Base-by-base conservation (phyloP, 192 early-diverging fungal species). In the Linnemannia zychae region DNA sequence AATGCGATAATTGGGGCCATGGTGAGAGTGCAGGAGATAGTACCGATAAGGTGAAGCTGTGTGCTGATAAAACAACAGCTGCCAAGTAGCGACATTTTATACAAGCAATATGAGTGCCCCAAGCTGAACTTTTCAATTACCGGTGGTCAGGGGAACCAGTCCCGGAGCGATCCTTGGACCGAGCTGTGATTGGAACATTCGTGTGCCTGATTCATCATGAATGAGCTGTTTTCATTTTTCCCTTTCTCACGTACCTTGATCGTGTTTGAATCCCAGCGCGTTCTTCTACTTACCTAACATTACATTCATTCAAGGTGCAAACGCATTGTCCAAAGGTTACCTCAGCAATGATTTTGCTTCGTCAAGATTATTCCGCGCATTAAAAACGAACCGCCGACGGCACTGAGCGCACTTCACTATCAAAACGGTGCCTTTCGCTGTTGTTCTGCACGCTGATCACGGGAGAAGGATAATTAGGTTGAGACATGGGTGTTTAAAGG, bases 1-100 rank as follows among this genome's bases (percentile, higher is more conserved):
- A 78, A 53, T 7, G 69, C 47, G 52, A 65, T 44, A 40, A 72
- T 17, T 46, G 36, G 60, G 12, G 69, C 52, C 53, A 78, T 78
- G 4, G 4, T 52, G 46, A 50, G 31, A 7, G 16, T 49, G 66
- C 11, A 63, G 22, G 7, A 6, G 53, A 37, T 40, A 0, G 22
- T 17, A 5, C 0, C 22, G 36, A 24, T 12, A 48, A 71, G 0
- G 69, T 46, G 44, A 31, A 46, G 40, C n/a, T 15, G 28, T 60
- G 9, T 12, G 7, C 7, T 60, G 24, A 28, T n/a, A n/a, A n/a
- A 20, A 1, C 57, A 60, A 60, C 24, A 7, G 40, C 13, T n/a
- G n/a, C n/a, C n/a, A 4, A 50, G 6, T 24, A 20, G 67, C 7
- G 37, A 18, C 44, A 28, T 71, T 49, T 72, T 72, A 72, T 72